phyloP scores from a whole-genome alignment of 139 green algal genomes.

The Chlamydomonas sphaeroides region DNA sequence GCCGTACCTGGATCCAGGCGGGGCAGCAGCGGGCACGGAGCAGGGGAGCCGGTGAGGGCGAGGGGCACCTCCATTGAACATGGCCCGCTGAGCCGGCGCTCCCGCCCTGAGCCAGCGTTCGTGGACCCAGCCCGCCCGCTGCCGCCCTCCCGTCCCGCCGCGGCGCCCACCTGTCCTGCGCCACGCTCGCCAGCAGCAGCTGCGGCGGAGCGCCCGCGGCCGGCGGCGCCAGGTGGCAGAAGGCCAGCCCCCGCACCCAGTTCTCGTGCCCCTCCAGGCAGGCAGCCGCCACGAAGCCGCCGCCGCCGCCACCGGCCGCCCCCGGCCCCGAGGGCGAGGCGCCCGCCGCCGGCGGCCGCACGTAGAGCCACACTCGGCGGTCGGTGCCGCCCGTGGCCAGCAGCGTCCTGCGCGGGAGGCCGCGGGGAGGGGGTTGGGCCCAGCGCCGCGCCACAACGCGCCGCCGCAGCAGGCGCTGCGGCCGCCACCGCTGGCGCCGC shows the following conservation, averaged over 20 bases:
- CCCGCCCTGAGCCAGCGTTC: too few relatives aligned
- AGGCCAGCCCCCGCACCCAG: slow-evolving; percentile 85
- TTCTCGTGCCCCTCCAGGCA: slow-evolving; percentile 83
- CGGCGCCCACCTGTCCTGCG: slow-evolving; percentile 82
- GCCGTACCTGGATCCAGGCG: slow-evolving; percentile 52
- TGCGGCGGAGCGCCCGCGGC: slow-evolving; percentile 6
- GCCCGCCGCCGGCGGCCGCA: slow-evolving; percentile 36
- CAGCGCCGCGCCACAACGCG: too few relatives aligned
- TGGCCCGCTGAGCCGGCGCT: too few relatives aligned
- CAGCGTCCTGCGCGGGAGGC: slow-evolving; percentile 59
- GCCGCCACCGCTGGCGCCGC: too few relatives aligned
- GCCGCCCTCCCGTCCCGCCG: neutral
- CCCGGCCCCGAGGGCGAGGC: neutral
- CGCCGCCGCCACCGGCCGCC: too few relatives aligned
- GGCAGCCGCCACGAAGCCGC: slow-evolving; percentile 61
- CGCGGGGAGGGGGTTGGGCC: neutral
- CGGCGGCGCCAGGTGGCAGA: slow-evolving; percentile 50
- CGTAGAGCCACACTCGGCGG: slow-evolving; percentile 65
- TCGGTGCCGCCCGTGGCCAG: slow-evolving; percentile 85
- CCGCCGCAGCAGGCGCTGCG: too few relatives aligned
- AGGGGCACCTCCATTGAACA: too few relatives aligned
- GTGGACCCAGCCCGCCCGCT: too few relatives aligned
- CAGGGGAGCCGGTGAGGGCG: too few relatives aligned
- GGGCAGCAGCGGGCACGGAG: too few relatives aligned
- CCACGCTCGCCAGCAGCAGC: slow-evolving; percentile 89